Base-by-base conservation (phyloP, 2,329 filamentous ascomycete genomes). In the Hyphodiscus sp. region DNA sequence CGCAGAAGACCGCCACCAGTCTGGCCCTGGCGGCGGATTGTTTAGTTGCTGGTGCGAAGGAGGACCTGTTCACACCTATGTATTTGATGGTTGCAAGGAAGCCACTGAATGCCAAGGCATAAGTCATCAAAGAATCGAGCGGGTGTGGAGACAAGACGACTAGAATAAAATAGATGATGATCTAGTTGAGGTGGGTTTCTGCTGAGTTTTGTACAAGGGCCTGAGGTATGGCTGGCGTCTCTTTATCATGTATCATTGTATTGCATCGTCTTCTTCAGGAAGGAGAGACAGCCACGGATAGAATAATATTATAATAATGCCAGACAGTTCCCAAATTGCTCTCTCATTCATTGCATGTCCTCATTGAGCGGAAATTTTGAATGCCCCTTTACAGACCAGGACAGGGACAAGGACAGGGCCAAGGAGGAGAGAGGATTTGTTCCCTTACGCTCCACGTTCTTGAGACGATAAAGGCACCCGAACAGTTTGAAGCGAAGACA, bases 21-120 rank as follows among this genome's bases (percentile, higher is more conserved):
- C 74, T 97, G 65, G 91, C 87, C 6, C 67, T 84, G 56, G 91
- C 89, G 23, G 91, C 82, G 9, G 91, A 96, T 71, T 87, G 83
- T 65, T 76, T 96, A 49, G 91, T 96, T 20, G 89, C 87, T 46
- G 92, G 92, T 72, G 92, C 85, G 41, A 81, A 83, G 70, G 79
- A 91, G 75, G 87, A 95, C 71, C 80, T 97, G 20, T 97, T 97
- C 74, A 97, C 92, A 1, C 92, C 92, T 53, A 97, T 97, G 91
- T 96, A 95, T 75, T 77, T 96, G 67, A 96, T 96, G 89, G 82
- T 96, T 57, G 92, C 83, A 57, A 83, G 89, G 73, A 96, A 96
- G 79, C 90, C 91, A 45, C 41, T 55, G 47, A 54, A 48, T 2
- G 11, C 4, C 5, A 38, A 38, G 33, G 33, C 33, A 18, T 55